A percentile compares a stretch with the other conserved stretches of the same genome.
Conservation (phyloP, 345 rosid genomes). For the Geranium rotundifolium region DNA sequence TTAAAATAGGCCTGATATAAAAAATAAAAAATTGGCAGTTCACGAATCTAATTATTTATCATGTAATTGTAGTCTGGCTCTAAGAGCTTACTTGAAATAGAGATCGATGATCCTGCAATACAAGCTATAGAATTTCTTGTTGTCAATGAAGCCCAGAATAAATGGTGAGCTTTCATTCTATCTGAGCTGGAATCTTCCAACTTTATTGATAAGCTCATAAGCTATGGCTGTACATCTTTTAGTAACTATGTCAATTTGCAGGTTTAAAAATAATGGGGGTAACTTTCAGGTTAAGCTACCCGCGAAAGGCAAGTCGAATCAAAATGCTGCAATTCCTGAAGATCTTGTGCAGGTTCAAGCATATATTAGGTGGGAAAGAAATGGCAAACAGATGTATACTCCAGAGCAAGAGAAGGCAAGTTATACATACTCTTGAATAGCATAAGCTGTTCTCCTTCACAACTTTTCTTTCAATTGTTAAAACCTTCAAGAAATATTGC, state of each 20-base stretch:
- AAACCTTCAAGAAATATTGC: neutral
- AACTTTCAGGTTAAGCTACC: slow-evolving; percentile 77
- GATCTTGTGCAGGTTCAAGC: slow-evolving; percentile 95
- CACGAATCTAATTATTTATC: neutral
- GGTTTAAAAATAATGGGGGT: slow-evolving; percentile 80
- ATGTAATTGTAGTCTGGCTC: slow-evolving; percentile 46
- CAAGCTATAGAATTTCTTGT: slow-evolving; percentile 88
- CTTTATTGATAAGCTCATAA: neutral
- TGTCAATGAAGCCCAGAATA: slow-evolving; percentile 68
- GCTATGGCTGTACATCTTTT: neutral
- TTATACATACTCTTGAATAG: neutral
- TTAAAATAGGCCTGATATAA: neutral
- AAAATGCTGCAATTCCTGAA: slow-evolving; percentile 61
- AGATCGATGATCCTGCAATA: slow-evolving; percentile 65
- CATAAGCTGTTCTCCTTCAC: neutral
- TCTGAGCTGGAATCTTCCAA: neutral
- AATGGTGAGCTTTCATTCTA: slow-evolving; percentile 44
- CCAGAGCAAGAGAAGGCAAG: slow-evolving; percentile 72
- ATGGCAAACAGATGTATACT: slow-evolving; percentile 74
- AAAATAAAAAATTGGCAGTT: neutral
- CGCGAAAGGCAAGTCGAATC: slow-evolving; percentile 24
- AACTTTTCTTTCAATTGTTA: neutral
- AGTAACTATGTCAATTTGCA: slow-evolving; percentile 18
- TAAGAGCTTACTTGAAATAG: slow-evolving; percentile 52
- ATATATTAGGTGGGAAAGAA: slow-evolving; percentile 94